These are phyloP conservation scores for Euphorbia pulcherrima DNA, from an alignment of 345 rosid species.

Conservation along the genomic window DNA sequence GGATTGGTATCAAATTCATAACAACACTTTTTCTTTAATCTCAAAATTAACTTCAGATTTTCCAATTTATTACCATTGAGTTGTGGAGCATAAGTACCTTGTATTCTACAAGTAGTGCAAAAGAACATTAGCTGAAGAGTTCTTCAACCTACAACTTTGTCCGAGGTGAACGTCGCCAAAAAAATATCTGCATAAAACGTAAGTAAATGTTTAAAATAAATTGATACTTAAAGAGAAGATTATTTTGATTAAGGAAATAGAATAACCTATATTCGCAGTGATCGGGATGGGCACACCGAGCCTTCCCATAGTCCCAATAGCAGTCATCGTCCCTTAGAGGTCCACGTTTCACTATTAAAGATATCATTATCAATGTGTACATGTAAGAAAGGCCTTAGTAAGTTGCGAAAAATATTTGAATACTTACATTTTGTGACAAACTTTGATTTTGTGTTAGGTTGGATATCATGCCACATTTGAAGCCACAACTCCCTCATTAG, in stretches of 20 bases:
- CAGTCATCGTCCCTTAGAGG: slow-evolving; percentile 90
- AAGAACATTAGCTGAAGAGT: slow-evolving; percentile 56
- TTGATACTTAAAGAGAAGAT: background rate
- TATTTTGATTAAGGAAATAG: slow-evolving; percentile 4
- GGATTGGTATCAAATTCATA: too few relatives aligned
- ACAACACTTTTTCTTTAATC: too few relatives aligned
- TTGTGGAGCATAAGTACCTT: slow-evolving; percentile 26
- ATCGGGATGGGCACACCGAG: slow-evolving; percentile 92
- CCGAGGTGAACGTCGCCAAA: slow-evolving; percentile 96
- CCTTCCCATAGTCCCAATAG: slow-evolving; percentile 97
- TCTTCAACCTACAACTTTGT: slow-evolving; percentile 96
- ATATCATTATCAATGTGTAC: slow-evolving; percentile 12
- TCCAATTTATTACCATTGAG: background rate
- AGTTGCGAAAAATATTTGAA: background rate
- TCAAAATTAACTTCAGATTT: background rate
- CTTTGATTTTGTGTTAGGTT: slow-evolving; percentile 51
- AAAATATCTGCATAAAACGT: slow-evolving; percentile 50
- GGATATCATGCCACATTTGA: slow-evolving; percentile 96
- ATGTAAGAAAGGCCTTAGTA: slow-evolving; percentile 4
- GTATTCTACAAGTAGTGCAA: slow-evolving; percentile 56
- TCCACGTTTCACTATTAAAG: slow-evolving; percentile 74
- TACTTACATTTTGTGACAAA: slow-evolving; percentile 83
- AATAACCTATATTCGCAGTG: slow-evolving; percentile 95
- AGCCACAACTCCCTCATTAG: slow-evolving; percentile 99
- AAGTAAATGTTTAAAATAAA: background rate